Conservation (phyloP, 768 basidiomycete genomes). For the Termitomyces sp. region DNA sequence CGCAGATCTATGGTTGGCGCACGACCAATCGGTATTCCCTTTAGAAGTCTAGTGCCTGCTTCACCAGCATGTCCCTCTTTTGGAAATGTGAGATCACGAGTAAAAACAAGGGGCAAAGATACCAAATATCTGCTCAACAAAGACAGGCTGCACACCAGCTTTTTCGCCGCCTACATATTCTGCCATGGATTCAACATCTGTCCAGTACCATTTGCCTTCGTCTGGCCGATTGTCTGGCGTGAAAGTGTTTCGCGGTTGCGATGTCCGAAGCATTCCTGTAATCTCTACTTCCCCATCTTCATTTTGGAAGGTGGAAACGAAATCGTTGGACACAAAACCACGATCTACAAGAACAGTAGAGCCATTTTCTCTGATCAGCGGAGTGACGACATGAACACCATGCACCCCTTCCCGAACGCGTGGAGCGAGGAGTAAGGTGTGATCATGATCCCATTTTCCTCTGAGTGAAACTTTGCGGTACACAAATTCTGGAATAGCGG, state of each 20-base stretch:
- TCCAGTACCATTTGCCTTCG: conserved; percentile 89
- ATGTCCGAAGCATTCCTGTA: conserved; percentile 83
- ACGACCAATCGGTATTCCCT: conserved; percentile 85
- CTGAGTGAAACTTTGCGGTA: conserved; percentile 80
- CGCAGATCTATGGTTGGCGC: conserved; percentile 81
- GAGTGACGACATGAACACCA: conserved; percentile 87
- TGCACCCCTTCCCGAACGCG: conserved; percentile 85
- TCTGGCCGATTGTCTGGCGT: conserved; percentile 86
- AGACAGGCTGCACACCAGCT: conserved; percentile 79
- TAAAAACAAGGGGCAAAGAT: background rate
- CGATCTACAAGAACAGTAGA: conserved; percentile 89
- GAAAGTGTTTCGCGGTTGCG: conserved; percentile 71
- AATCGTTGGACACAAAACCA: conserved; percentile 76
- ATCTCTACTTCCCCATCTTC: conserved; percentile 65
- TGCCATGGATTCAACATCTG: conserved; percentile 79
- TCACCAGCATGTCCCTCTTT: conserved; percentile 86
- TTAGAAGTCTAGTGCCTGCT: conserved; percentile 50
- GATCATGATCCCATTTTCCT: conserved; percentile 78
- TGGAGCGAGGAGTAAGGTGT: conserved; percentile 79
- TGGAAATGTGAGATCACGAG: conserved; percentile 1
- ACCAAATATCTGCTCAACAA: conserved; percentile 93
- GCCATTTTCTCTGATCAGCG: conserved; percentile 74
- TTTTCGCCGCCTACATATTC: conserved; percentile 69
- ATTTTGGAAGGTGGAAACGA: conserved; percentile 26
- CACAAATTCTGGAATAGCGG: conserved; percentile 82